phyloP scores from a whole-genome alignment of 106 monocot species.

The Posidonia australis region DNA sequence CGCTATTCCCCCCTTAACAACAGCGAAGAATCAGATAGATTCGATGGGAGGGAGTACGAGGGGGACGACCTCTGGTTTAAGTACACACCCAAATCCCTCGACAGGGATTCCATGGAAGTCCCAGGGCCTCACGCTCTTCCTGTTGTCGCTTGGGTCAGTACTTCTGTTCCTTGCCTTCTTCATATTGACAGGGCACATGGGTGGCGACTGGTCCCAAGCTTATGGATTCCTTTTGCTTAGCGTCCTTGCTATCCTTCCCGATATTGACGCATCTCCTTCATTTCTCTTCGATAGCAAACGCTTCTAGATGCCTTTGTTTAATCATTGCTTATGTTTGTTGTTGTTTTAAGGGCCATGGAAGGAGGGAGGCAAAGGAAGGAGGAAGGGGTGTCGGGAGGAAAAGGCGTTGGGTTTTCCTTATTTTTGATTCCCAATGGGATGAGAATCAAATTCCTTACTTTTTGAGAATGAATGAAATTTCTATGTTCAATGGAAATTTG shows the following conservation, averaged over 20 bases:
- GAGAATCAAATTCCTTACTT: too few relatives aligned
- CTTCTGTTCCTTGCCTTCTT: slow-evolving; percentile 66
- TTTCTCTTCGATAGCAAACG: too few relatives aligned
- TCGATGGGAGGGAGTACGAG: slow-evolving; percentile 5
- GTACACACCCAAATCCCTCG: slow-evolving; percentile 54
- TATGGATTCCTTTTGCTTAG: slow-evolving; percentile 66
- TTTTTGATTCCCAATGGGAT: too few relatives aligned
- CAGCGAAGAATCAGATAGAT: too few relatives aligned
- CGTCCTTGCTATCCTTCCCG: slow-evolving; percentile 83
- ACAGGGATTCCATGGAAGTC: slow-evolving; percentile 90
- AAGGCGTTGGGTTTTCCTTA: too few relatives aligned
- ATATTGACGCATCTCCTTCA: slow-evolving; percentile 15
- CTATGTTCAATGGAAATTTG: too few relatives aligned
- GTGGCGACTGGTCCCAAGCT: slow-evolving; percentile 65
- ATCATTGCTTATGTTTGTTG: too few relatives aligned
- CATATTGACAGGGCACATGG: slow-evolving; percentile 79
- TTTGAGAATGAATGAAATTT: too few relatives aligned
- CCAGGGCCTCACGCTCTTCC: slow-evolving; percentile 63
- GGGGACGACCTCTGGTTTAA: slow-evolving; percentile 52
- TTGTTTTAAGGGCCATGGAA: too few relatives aligned
- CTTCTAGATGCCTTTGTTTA: too few relatives aligned
- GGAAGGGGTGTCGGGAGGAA: too few relatives aligned
- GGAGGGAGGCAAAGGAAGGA: too few relatives aligned
- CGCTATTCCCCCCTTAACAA: slow-evolving; percentile 34
- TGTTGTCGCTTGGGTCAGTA: slow-evolving; percentile 50